A percentile compares a stretch with the other conserved stretches of the same genome.
Evolutionary conservation across 2,329 filamentous ascomycete species (phyloP).

Genomic region (Lecanosticta acicola): DNA sequence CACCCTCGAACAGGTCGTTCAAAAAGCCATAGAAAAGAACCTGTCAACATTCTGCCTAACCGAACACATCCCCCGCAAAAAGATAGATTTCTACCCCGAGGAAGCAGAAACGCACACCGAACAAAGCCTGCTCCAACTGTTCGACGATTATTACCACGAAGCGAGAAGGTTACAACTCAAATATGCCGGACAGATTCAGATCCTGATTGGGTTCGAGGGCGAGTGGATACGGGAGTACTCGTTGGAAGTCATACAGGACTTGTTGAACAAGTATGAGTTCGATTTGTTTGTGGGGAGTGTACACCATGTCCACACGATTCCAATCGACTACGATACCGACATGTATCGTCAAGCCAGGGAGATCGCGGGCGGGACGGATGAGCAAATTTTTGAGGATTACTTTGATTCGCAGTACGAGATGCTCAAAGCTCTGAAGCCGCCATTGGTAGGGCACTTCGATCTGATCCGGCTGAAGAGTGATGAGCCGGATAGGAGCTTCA

Average conservation of each 20-base stretch:
- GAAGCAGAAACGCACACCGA: slow-evolving; percentile 49
- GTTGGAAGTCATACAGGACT: slow-evolving; percentile 53
- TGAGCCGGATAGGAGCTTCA: slow-evolving; percentile 54
- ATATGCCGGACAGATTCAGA: slow-evolving; percentile 65
- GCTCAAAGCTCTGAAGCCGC: slow-evolving; percentile 65
- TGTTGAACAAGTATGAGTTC: slow-evolving; percentile 57
- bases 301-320: slow-evolving; percentile 79
- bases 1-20: slow-evolving; percentile 75
- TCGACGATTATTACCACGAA: slow-evolving; percentile 68
- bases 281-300: slow-evolving; percentile 93
- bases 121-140: slow-evolving; percentile 47
- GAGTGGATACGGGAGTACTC: slow-evolving; percentile 79
- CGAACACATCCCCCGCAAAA: slow-evolving; percentile 86
- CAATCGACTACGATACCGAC: slow-evolving; percentile 76
- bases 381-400: slow-evolving; percentile 72
- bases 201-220: slow-evolving; percentile 85
- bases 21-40: slow-evolving; percentile 68
- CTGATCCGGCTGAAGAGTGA: slow-evolving; percentile 75
- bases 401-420: slow-evolving; percentile 84
- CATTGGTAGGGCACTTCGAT: slow-evolving; percentile 89
- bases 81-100: slow-evolving; percentile 83
- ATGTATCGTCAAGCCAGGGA: slow-evolving; percentile 62
- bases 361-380: slow-evolving; percentile 57
- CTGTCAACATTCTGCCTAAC: slow-evolving; percentile 83
- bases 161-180: slow-evolving; percentile 64